These are phyloP conservation scores for Pseudoneurospora amorphoporcata DNA, from an alignment of 495 filamentous ascomycete species.

Conservation along the genomic window DNA sequence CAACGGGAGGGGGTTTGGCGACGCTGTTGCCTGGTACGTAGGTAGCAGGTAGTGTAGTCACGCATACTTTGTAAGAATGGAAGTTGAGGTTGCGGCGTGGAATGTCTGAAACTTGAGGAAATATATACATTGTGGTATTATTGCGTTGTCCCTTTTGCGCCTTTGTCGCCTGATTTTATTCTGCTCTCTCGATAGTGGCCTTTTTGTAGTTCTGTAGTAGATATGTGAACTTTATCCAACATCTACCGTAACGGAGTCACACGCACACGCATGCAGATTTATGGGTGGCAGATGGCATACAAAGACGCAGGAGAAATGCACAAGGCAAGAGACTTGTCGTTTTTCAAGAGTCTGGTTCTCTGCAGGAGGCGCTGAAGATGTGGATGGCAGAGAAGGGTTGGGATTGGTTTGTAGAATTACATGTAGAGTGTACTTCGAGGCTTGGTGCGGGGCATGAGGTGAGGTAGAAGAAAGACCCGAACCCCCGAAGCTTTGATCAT, in stretches of 20 bases:
- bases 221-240: no score
- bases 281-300: background rate
- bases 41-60: no score
- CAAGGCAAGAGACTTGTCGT: background rate
- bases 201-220: no score
- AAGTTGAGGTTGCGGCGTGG: no score
- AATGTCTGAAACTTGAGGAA: no score
- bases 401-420: background rate
- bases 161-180: no score
- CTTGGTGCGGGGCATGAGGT: background rate
- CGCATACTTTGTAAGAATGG: no score
- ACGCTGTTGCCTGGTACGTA: no score
- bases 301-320: background rate
- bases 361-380: background rate
- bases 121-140: no score
- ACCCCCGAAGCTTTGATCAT: background rate
- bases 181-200: no score
- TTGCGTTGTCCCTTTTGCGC: no score
- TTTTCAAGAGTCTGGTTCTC: background rate
- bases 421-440: background rate
- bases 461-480: background rate
- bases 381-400: background rate
- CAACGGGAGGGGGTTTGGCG: no score
- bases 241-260: background rate
- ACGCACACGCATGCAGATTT: background rate